Percentiles rank a stretch among this genome's conserved stretches.
These are phyloP conservation scores for Zancudomyces culisetae DNA, from an alignment of 371 early-diverging fungal species.

Conservation along the genomic window DNA sequence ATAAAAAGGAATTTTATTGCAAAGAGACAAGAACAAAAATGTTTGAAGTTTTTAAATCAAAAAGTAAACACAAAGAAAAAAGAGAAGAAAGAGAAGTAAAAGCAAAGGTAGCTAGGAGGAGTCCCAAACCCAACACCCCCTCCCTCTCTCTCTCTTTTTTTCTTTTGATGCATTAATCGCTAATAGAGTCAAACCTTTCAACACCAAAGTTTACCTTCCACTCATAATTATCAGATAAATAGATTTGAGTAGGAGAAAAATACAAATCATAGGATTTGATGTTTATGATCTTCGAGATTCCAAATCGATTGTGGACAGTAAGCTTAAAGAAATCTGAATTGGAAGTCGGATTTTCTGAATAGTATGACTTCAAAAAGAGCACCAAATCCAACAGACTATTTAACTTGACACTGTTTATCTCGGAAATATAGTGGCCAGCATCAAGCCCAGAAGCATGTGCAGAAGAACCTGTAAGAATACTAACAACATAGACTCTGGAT, in stretches of 20 bases:
- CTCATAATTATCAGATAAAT: neutral
- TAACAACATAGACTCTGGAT: slow-evolving; percentile 49
- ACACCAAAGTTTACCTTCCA: neutral
- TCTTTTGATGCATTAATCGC: too few species aligned
- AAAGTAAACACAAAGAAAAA: too few species aligned
- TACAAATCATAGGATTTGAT: neutral
- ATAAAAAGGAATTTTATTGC: too few species aligned
- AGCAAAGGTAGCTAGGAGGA: too few species aligned
- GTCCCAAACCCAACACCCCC: too few species aligned
- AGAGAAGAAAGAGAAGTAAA: too few species aligned
- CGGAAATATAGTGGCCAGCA: slow-evolving; percentile 57
- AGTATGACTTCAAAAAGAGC: slow-evolving; percentile 5
- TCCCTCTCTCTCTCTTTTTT: too few species aligned
- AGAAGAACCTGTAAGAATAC: slow-evolving; percentile 21
- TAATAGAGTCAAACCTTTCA: too few species aligned
- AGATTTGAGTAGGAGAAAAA: neutral
- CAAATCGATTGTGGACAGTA: neutral
- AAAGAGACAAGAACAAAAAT: too few species aligned
- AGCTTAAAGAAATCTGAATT: neutral
- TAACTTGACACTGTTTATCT: slow-evolving; percentile 29
- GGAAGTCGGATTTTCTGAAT: neutral
- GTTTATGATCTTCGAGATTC: neutral
- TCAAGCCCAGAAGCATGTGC: slow-evolving; percentile 20
- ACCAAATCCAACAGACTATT: slow-evolving; percentile 27
- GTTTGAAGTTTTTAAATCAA: too few species aligned